Conservation (phyloP, 106 monocot genomes). For the Ottelia alismoides region DNA sequence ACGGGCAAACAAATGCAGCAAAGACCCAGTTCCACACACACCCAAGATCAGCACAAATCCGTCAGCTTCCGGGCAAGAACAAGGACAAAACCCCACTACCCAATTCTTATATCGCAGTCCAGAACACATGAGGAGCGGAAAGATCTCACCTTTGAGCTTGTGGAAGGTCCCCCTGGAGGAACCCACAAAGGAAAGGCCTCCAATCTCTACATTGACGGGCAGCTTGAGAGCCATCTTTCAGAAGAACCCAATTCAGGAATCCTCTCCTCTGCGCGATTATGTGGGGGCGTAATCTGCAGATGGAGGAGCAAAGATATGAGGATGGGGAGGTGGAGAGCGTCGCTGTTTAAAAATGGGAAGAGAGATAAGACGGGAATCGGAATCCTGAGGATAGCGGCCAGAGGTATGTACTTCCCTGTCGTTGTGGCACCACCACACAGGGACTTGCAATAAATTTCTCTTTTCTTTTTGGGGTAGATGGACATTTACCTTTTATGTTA, state of each 20-base stretch:
- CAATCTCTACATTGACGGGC: conserved; percentile 23
- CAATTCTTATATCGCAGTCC: neutral
- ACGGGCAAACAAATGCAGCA: neutral
- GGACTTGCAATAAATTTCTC: too few species aligned
- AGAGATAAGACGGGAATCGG: too few species aligned
- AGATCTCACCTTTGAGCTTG: conserved; percentile 30
- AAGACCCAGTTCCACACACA: neutral
- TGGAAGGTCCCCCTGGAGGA: conserved; percentile 15
- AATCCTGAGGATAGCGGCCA: too few species aligned
- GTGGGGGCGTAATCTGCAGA: neutral
- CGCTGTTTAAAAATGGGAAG: neutral
- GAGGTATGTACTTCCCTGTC: too few species aligned
- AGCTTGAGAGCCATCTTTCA: conserved; percentile 52
- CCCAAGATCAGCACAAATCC: neutral
- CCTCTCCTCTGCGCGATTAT: neutral
- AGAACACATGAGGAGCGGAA: conserved; percentile 1
- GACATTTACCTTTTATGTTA: too few species aligned
- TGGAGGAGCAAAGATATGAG: neutral
- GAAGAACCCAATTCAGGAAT: neutral
- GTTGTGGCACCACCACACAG: too few species aligned
- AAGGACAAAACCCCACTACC: neutral
- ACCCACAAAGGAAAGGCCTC: conserved; percentile 33
- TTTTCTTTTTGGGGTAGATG: too few species aligned
- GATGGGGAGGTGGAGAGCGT: neutral
- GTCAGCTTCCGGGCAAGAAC: neutral